Evolutionary conservation across 2,329 filamentous ascomycete species (phyloP), one percentile per base, ranked within the genome.

Genomic region (Trichoderma polysporum): DNA sequence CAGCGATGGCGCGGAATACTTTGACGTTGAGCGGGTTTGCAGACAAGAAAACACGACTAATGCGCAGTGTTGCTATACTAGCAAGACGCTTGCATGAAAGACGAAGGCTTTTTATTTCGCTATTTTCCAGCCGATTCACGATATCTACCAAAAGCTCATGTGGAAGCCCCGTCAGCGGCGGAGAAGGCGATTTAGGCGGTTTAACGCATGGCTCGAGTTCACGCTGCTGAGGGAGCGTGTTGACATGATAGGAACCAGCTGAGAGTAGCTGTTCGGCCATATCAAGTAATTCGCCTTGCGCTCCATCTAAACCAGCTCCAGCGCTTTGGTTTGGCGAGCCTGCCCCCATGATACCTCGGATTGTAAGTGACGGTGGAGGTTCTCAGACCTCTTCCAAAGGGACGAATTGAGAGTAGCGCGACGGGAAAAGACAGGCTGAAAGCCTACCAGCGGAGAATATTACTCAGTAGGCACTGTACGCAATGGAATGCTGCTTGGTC

Each of bases 21-120:
- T 53, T 39, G 1, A 73, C 68, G 25, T 74, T 62, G 15, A n/a
- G 63, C 2, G 39, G 64, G 25, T 72, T 68, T 2, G 71, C 13
- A 0, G 71, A 74, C 15, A 74, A 39, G 8, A 74, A 74, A 0
- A 70, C 29, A 0, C 72, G 70, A 33, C 52, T 22, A 65, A 73
- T 50, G 25, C 49, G 49, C 25, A 54, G 35, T n/a, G 13, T 3
- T 29, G 25, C n/a, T 31, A 13, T 13, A 12, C 33, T n/a, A 6
- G 35, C 35, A 12, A 63, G 49, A 39, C 22, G 35, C 13, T 13
- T 53, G 60, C 49, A 53, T 27, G 35, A 27, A 31, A 63, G 49
- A 45, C 49, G 60, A 27, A 63, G 25, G 13, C 31, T 63, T 35
- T 63, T 45, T 25, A 63, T 35, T 9, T 63, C 49, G 25, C 60